phyloP scores from a whole-genome alignment of 2,329 filamentous ascomycete genomes.

The Monosporascus sp. region DNA sequence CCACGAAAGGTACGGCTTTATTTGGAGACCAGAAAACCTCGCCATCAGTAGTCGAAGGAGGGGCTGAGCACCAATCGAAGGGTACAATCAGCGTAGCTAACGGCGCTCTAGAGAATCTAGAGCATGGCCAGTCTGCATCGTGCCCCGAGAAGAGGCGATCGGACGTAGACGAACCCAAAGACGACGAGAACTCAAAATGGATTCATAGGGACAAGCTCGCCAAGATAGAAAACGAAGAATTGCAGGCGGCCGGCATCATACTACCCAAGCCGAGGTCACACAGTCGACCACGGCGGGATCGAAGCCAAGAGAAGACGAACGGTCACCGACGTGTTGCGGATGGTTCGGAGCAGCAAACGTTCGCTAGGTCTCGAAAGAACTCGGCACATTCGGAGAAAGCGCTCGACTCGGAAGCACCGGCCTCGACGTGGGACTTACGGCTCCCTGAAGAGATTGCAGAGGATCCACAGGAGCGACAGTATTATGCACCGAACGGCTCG shows the following conservation, averaged over 20 bases:
- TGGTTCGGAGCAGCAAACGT: conserved; percentile 24
- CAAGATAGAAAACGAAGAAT: conserved; percentile 73
- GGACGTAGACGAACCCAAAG: conserved; percentile 25
- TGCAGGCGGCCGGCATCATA: conserved; percentile 71
- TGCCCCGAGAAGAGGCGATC: conserved; percentile 22
- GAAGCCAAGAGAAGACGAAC: conserved; percentile 32
- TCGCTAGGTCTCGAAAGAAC: conserved; percentile 32
- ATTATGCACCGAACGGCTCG: conserved; percentile 46
- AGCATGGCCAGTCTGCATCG: conserved; percentile 14
- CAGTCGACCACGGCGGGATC: conserved; percentile 43
- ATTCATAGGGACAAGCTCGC: conserved; percentile 82
- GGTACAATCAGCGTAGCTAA: conserved; percentile 11
- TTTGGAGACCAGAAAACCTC: too few species aligned
- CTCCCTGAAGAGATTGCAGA: conserved; percentile 73
- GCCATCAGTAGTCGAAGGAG: too few species aligned
- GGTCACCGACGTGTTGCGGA: conserved; percentile 28
- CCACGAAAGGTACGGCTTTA: conserved; percentile 19
- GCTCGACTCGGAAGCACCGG: conserved; percentile 27
- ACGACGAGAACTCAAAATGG: conserved; percentile 67
- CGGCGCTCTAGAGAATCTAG: conserved; percentile 14
- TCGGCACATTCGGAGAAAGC: conserved; percentile 29
- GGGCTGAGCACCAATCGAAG: neutral
- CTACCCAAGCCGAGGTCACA: conserved; percentile 50
- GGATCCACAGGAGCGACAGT: conserved; percentile 41
- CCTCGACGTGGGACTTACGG: conserved; percentile 65